Evolutionary conservation across 1,139 yeast genomes (phyloP).

Genomic region (Geotrichum cucujoidarum): DNA sequence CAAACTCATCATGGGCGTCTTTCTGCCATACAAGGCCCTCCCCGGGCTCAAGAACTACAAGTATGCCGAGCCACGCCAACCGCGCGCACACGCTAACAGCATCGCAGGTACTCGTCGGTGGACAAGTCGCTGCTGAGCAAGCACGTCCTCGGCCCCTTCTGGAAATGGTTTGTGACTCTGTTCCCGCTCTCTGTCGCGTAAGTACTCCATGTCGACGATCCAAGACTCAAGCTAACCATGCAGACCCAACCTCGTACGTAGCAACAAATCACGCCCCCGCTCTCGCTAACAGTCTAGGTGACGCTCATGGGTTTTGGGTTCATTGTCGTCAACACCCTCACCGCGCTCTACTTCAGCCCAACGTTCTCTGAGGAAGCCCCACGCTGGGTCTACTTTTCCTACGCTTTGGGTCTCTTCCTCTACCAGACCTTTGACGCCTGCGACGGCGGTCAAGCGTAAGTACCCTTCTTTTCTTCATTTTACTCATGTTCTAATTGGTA

Average conservation of each 20-base stretch:
- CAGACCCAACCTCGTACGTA: slow-evolving; percentile 2
- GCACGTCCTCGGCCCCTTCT: slow-evolving; percentile 70
- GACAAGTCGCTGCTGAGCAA: slow-evolving; percentile 78
- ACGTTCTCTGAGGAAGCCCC: slow-evolving; percentile 55
- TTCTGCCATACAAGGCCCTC: slow-evolving; percentile 57
- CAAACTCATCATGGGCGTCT: slow-evolving; percentile 86
- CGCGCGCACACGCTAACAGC: not conserved
- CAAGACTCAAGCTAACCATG: not conserved
- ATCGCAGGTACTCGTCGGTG: slow-evolving; percentile 53
- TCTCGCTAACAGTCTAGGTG: slow-evolving; percentile 39
- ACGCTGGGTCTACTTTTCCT: slow-evolving; percentile 74
- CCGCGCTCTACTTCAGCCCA: slow-evolving; percentile 74
- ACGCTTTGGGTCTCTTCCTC: slow-evolving; percentile 79
- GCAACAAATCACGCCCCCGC: not conserved
- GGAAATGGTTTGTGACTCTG: slow-evolving; percentile 58
- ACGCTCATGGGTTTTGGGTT: slow-evolving; percentile 75
- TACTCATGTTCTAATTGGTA: slow-evolving; percentile 8
- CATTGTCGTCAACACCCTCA: slow-evolving; percentile 56
- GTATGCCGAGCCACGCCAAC: no score
- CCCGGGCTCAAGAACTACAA: slow-evolving; percentile 63
- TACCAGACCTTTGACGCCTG: slow-evolving; percentile 96
- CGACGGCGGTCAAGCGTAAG: slow-evolving; percentile 87
- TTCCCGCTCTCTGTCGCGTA: slow-evolving; percentile 81
- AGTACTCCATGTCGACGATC: slow-evolving; percentile 16
- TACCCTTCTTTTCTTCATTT: slow-evolving; percentile 1